These are phyloP conservation scores for Eutrema japonicum DNA, from an alignment of 345 rosid species.

Conservation along the genomic window DNA sequence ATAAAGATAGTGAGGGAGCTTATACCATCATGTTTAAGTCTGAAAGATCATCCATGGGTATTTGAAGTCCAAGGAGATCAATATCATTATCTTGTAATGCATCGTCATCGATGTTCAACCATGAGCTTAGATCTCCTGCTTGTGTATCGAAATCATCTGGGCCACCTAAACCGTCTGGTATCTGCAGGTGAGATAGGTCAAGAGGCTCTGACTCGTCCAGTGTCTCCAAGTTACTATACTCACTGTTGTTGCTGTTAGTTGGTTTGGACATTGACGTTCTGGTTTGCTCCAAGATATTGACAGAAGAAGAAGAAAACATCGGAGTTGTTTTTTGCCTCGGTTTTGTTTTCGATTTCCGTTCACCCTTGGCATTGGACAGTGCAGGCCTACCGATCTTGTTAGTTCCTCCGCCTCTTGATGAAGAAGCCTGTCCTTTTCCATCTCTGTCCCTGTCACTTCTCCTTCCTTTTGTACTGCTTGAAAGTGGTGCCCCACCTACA, in stretches of 20 bases:
- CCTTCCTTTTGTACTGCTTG: constrained; percentile 86
- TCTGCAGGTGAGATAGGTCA: constrained; percentile 70
- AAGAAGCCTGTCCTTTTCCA: constrained; percentile 81
- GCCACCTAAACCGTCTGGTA: constrained; percentile 67
- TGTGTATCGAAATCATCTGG: constrained; percentile 58
- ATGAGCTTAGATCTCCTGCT: constrained; percentile 84
- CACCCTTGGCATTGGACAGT: constrained; percentile 73
- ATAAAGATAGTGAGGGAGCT: constrained; percentile 42
- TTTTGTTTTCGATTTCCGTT: constrained; percentile 83
- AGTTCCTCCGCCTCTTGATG: constrained; percentile 67
- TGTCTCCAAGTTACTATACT: constrained; percentile 59
- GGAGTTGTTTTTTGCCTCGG: constrained; percentile 91
- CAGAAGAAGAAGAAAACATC: constrained; percentile 62
- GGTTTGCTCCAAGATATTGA: constrained; percentile 67
- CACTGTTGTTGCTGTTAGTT: constrained; percentile 56
- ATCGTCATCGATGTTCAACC: constrained; percentile 96
- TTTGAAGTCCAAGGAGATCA: constrained; percentile 94
- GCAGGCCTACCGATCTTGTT: constrained; percentile 82
- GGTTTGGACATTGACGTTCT: constrained; percentile 59
- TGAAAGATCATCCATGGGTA: constrained; percentile 98
- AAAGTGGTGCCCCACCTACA: constrained; percentile 76
- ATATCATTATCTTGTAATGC: constrained; percentile 69
- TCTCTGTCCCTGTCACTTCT: constrained; percentile 98
- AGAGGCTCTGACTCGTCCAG: constrained; percentile 72
- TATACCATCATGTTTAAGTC: constrained; percentile 97